A percentile compares a stretch with the other conserved stretches of the same genome.
These are phyloP conservation scores for Globisporangium radiosum DNA, from an alignment of 352 stramenopile species.

Conservation along the genomic window DNA sequence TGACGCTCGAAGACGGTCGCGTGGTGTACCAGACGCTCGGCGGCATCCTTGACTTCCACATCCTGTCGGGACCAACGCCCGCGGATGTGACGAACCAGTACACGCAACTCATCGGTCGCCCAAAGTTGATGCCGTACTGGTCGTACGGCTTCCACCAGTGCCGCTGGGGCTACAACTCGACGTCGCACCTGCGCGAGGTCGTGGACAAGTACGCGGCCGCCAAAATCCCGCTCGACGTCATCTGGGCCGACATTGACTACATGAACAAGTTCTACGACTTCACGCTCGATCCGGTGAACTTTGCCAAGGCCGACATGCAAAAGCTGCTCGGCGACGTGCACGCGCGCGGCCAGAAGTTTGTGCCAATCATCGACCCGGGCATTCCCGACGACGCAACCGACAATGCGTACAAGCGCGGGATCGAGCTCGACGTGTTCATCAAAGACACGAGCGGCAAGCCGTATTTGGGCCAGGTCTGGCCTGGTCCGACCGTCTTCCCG, in stretches of 20 bases:
- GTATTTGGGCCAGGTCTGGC: conserved; percentile 76
- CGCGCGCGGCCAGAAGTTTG: conserved; percentile 45
- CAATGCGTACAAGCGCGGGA: conserved; percentile 42
- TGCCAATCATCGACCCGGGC: conserved; percentile 79
- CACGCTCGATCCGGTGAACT: conserved; percentile 44
- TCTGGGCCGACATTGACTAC: conserved; percentile 59
- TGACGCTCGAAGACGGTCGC: conserved; percentile 26
- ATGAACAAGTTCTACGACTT: conserved; percentile 53
- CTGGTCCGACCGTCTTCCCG: conserved; percentile 68
- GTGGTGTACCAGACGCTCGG: conserved; percentile 44
- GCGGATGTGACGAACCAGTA: conserved; percentile 40
- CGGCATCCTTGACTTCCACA: conserved; percentile 53
- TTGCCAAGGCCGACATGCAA: conserved; percentile 21
- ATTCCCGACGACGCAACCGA: conserved; percentile 54
- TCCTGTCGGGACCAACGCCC: conserved; percentile 38
- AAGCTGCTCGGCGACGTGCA: conserved; percentile 49
- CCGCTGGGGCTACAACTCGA: conserved; percentile 31
- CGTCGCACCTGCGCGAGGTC: conserved; percentile 15
- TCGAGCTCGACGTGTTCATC: conserved; percentile 71
- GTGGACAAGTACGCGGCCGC: conserved; percentile 28
- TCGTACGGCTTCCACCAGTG: conserved; percentile 63
- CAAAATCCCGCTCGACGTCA: conserved; percentile 38
- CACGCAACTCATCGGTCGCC: conserved; percentile 38
- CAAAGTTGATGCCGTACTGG: conserved; percentile 54
- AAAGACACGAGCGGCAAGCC: conserved; percentile 57